Conservation (phyloP, 805 yeast species). For the Naumovozyma dairenensis region DNA sequence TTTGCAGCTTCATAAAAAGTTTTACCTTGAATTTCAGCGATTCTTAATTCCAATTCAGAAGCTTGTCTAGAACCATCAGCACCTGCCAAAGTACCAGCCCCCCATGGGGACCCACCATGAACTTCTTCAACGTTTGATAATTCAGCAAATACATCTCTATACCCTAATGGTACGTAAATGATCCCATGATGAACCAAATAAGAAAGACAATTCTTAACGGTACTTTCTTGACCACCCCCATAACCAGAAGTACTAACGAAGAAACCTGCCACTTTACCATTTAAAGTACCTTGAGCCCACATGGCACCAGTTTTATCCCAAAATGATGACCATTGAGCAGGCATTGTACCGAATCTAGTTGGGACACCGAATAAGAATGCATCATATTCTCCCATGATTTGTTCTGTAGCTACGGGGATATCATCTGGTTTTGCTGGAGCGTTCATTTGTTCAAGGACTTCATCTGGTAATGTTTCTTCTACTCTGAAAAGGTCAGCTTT, state of each 20-base stretch:
- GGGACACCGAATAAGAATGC: conserved; percentile 74
- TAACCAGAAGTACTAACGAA: conserved; percentile 62
- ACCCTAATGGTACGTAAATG: conserved; percentile 71
- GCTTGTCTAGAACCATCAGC: conserved; percentile 70
- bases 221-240: conserved; percentile 75
- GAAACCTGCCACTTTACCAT: conserved; percentile 70
- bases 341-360: conserved; percentile 67
- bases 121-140: conserved; percentile 52
- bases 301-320: conserved; percentile 75
- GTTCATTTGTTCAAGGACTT: conserved; percentile 45
- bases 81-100: conserved; percentile 75
- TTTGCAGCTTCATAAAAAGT: conserved; percentile 42
- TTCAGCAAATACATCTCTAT: conserved; percentile 46
- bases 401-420: conserved; percentile 48
- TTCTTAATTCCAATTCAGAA: conserved; percentile 48
- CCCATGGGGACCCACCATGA: conserved; percentile 85
- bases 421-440: conserved; percentile 55
- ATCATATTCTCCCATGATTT: conserved; percentile 53
- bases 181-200: conserved; percentile 70
- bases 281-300: conserved; percentile 63
- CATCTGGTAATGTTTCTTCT: conserved; percentile 63
- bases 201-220: conserved; percentile 52
- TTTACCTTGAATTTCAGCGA: conserved; percentile 63
- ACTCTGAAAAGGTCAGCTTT: conserved; percentile 64
- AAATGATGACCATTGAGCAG: conserved; percentile 69